Base-by-base conservation (phyloP, 768 basidiomycete genomes). In the Daedaleopsis nitida region DNA sequence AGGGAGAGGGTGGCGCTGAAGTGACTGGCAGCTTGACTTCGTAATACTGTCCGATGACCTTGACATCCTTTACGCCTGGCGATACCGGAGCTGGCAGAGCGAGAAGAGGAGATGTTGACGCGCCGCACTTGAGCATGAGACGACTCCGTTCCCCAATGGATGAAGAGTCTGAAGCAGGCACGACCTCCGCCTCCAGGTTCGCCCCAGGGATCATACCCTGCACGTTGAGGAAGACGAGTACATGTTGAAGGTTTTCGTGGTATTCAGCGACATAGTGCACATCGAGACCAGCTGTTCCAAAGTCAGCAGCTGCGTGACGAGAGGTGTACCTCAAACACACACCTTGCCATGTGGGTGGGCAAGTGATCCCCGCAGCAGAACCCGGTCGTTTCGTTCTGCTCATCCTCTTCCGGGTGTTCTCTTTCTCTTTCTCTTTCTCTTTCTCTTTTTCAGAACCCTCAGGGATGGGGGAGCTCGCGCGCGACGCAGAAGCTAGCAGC, bases 161-260 rank as follows among this genome's bases (percentile, higher is more conserved):
- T 17, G 56, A 50, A 27, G 55, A 54, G 34, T 55, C 59, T 1
- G 57, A 58, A 73, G 23, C 74, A 68, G 16, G 77, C 5, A 86
- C 72, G 13, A 92, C 86, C 65, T 91, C 89, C 0, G 89, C 88
- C 66, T 84, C 85, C 21, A 89, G 73, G 54, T 86, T 83, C 12
- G 77, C 72, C 2, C 81, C 81, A 5, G 81, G 75, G 1, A 76
- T 78, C 5, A 78, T 69, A 3, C 83, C 83, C 1, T 78, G 78
- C 35, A 86, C 76, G 21, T 83, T 83, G 54, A 95, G 77, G 70
- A 93, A 90, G 23, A 93, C 83, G 38, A 93, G 78, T 34, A 96
- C 81, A 52, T 89, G 88, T 23, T 87, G 86, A 5, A 98, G 83
- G 58, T 86, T 92, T 70, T 95, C 92, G 69, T 96, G 94, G 68